Evolutionary conservation across 2,329 filamentous ascomycete species (phyloP).

Genomic region (Alternaria sp.): DNA sequence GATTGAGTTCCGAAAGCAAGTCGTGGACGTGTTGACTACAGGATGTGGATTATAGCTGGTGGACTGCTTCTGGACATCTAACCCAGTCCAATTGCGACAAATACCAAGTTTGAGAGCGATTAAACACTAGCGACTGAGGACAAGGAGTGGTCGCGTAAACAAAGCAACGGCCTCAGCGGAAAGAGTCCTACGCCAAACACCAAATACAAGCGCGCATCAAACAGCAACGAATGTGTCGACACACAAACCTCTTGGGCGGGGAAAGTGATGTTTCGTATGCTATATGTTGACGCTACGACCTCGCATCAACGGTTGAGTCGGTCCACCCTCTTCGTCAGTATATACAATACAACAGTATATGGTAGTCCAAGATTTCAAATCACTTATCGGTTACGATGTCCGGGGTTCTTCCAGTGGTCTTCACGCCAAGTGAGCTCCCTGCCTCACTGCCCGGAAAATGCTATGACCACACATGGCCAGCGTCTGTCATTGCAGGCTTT

Average conservation of each 20-base stretch:
- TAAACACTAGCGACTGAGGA: not conserved
- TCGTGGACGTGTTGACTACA: conserved; percentile 11
- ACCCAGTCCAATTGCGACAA: not conserved
- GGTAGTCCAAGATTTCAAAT: not conserved
- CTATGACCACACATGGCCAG: not conserved
- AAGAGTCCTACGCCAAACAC: not conserved
- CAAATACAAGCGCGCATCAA: not conserved
- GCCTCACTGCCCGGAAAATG: not conserved
- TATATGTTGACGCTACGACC: not conserved
- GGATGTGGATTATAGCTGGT: not conserved
- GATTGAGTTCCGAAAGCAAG: conserved; percentile 16
- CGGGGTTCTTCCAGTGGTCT: not conserved
- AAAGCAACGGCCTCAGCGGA: not conserved
- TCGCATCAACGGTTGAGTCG: not conserved
- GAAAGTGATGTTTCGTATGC: not conserved
- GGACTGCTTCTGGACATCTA: not conserved
- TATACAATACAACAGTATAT: not conserved
- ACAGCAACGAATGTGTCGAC: not conserved
- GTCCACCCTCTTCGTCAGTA: not conserved
- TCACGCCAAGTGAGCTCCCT: not conserved
- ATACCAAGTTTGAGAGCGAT: not conserved
- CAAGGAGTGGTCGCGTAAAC: not conserved
- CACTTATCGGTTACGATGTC: not conserved
- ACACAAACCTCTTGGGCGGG: not conserved
- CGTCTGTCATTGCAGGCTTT: not conserved